A percentile compares a stretch with the other conserved stretches of the same genome.
phyloP scores from a whole-genome alignment of 305 asterid species.

The Stenogyne calaminthoides region DNA sequence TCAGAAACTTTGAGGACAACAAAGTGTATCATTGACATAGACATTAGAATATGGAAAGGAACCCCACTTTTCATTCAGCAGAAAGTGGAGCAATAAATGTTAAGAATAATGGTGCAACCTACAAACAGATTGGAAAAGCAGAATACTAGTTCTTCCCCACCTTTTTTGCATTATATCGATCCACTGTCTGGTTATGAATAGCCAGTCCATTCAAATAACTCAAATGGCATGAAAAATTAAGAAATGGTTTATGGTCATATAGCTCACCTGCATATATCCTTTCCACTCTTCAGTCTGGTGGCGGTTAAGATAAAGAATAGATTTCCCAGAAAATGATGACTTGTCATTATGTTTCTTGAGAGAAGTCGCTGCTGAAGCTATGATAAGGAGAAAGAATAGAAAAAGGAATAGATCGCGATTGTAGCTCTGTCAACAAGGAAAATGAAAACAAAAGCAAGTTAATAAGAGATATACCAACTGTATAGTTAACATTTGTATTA shows the following conservation, averaged over 20 bases:
- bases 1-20: constrained; percentile 26
- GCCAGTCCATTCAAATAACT: constrained; percentile 10
- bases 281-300: constrained; percentile 99
- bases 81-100: constrained; percentile 11
- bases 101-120: constrained; percentile 25
- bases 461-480: constrained; percentile 19
- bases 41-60: not conserved
- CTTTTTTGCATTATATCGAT: not conserved
- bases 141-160: not conserved
- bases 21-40: constrained; percentile 13
- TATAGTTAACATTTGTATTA: constrained; percentile 7
- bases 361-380: constrained; percentile 87
- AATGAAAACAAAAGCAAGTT: constrained; percentile 18
- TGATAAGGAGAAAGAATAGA: constrained; percentile 77
- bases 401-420: constrained; percentile 89
- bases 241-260: constrained; percentile 20
- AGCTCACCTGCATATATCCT: constrained; percentile 97
- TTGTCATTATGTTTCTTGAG: constrained; percentile 86
- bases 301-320: constrained; percentile 85
- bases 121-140: not conserved
- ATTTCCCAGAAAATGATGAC: constrained; percentile 84
- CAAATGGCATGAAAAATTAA: constrained; percentile 2
- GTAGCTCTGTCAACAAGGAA: constrained; percentile 76
- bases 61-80: constrained; percentile 2
- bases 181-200: not conserved